phyloP scores from a whole-genome alignment of 2,329 filamentous ascomycete genomes.

The Phaeophleospora eucalypticola region DNA sequence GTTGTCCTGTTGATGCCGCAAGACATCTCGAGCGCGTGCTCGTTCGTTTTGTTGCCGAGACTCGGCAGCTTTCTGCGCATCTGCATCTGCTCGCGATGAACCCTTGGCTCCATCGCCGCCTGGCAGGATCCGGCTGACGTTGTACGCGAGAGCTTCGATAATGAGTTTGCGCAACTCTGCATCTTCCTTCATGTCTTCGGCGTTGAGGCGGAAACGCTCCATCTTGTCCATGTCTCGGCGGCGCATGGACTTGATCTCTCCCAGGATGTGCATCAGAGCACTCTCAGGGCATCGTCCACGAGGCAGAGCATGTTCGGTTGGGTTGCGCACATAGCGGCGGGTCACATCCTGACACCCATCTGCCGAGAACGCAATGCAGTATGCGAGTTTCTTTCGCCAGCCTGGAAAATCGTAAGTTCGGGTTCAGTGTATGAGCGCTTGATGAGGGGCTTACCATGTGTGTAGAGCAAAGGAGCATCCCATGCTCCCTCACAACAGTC shows the following conservation, averaged over 20 bases:
- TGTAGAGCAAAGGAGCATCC: conserved; percentile 89
- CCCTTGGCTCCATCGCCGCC: conserved; percentile 33
- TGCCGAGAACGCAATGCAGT: conserved; percentile 93
- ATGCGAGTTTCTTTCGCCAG: conserved; percentile 94
- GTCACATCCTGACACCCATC: conserved; percentile 71
- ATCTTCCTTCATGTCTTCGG: conserved; percentile 73
- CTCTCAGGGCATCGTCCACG: conserved; percentile 81
- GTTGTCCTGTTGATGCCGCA: conserved; percentile 35
- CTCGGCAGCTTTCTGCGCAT: conserved; percentile 47
- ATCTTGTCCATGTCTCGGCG: conserved; percentile 82
- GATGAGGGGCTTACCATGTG: conserved; percentile 59
- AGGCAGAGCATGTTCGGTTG: conserved; percentile 64
- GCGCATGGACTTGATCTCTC: conserved; percentile 82
- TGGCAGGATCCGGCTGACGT: conserved; percentile 65
- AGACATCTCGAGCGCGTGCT: conserved; percentile 16
- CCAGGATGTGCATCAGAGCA: conserved; percentile 83
- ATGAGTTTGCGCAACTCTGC: conserved; percentile 71
- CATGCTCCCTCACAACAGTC: conserved; percentile 92
- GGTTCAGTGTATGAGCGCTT: too few species aligned
- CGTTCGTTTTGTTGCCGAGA: conserved; percentile 37
- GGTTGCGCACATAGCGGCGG: conserved; percentile 66
- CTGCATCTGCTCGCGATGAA: conserved; percentile 37
- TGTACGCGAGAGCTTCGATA: conserved; percentile 67
- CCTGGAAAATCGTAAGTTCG: conserved; percentile 45
- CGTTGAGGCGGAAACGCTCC: conserved; percentile 74